These are phyloP conservation scores for Lepidium sativum DNA, from an alignment of 345 rosid genomes.

Conservation along the genomic window DNA sequence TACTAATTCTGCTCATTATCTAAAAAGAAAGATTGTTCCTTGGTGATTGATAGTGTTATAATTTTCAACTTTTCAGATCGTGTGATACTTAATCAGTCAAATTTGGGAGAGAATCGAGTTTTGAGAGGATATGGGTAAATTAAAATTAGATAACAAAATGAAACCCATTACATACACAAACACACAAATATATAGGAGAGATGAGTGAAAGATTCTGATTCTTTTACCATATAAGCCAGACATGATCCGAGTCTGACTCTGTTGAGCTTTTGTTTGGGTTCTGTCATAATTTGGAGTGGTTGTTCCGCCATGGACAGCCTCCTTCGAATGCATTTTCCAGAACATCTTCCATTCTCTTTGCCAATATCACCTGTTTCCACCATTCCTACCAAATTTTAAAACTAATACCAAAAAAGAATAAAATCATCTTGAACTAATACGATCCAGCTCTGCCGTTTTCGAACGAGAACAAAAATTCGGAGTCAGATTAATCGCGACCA, in stretches of 20 bases:
- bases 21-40: too few relatives aligned
- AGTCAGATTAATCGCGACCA: background rate
- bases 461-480: background rate
- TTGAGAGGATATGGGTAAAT: background rate
- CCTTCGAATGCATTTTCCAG: constrained; percentile 92
- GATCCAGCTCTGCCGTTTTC: background rate
- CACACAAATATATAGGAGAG: constrained; percentile 1
- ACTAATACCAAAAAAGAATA: background rate
- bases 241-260: background rate
- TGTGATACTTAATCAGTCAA: background rate
- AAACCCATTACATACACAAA: constrained; percentile 12
- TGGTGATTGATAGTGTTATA: too few relatives aligned
- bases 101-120: background rate
- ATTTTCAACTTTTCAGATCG: background rate
- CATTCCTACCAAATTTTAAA: background rate
- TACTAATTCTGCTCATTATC: too few relatives aligned
- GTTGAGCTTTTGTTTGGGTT: background rate
- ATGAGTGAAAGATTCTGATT: background rate
- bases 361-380: constrained; percentile 79
- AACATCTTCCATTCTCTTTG: constrained; percentile 92
- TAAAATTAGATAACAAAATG: constrained; percentile 1
- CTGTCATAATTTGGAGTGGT: constrained; percentile 66
- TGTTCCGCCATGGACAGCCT: constrained; percentile 87
- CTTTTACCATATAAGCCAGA: constrained; percentile 2
- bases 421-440: background rate